Percentiles rank a stretch among this genome's conserved stretches.
These are phyloP conservation scores for Dothideomycetes sp. DNA, from an alignment of 2,329 filamentous ascomycete genomes.

Conservation along the genomic window DNA sequence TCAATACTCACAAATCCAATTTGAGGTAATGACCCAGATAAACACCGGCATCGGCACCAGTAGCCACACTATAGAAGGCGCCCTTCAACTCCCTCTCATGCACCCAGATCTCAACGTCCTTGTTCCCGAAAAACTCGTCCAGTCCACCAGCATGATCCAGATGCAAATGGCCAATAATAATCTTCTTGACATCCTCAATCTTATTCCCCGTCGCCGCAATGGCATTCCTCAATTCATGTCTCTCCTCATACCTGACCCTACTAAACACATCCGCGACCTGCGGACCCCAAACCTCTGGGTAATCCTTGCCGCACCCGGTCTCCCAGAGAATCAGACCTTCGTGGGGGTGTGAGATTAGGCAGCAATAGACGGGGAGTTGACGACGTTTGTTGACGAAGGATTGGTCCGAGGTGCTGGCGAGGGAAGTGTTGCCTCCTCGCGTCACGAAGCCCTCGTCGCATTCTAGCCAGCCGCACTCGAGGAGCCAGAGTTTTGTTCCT, in stretches of 20 bases:
- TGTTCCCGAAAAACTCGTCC: conserved; percentile 26
- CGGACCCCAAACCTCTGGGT: conserved; percentile 28
- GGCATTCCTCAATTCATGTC: conserved; percentile 26
- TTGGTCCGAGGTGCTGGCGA: conserved; percentile 25
- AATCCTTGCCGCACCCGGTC: conserved; percentile 37
- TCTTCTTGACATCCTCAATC: conserved; percentile 29
- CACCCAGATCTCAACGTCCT: conserved; percentile 29
- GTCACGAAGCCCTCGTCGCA: conserved; percentile 40
- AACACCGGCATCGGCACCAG: conserved; percentile 27
- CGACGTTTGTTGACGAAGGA: conserved; percentile 35
- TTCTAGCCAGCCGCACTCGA: conserved; percentile 38
- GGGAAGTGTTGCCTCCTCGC: conserved; percentile 33
- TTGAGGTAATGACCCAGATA: conserved; percentile 29
- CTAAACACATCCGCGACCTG: conserved; percentile 27
- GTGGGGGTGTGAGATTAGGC: conserved; percentile 37
- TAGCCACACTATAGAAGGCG: conserved; percentile 28
- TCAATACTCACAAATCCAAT: conserved; percentile 22
- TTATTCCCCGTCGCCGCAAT: conserved; percentile 28
- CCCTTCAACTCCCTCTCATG: conserved; percentile 25
- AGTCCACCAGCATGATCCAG: conserved; percentile 28
- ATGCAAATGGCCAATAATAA: conserved; percentile 30
- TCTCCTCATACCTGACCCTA: conserved; percentile 26
- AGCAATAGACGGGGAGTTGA: conserved; percentile 33
- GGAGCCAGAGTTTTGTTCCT: conserved; percentile 40
- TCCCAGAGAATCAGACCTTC: conserved; percentile 39